Evolutionary conservation across 208 protist species (phyloP).

Genomic region (Plasmodiophora brassicae): DNA sequence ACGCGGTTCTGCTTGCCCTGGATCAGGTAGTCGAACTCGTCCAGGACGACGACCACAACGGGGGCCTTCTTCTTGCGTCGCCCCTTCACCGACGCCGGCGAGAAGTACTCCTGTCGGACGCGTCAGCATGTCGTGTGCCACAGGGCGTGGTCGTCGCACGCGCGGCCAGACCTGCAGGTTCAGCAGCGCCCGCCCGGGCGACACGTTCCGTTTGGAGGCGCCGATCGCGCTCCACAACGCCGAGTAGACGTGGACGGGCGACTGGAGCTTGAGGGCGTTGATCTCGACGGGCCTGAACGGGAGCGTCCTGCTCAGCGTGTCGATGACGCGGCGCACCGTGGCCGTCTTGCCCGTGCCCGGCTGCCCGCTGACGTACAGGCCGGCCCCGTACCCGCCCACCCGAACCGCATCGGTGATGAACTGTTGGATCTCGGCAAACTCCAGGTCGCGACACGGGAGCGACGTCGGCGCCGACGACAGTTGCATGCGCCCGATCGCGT

Average conservation of each 20-base stretch:
- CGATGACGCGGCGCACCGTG: not conserved
- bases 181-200: not conserved
- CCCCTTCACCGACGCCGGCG: not conserved
- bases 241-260: not conserved
- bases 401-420: not conserved
- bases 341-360: slow-evolving; percentile 40
- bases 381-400: not conserved
- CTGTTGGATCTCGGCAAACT: not conserved
- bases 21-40: slow-evolving; percentile 27
- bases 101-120: not conserved
- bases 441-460: not conserved
- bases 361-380: slow-evolving; percentile 10
- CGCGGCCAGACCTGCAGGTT: not conserved
- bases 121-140: not conserved
- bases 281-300: not conserved
- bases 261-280: slow-evolving; percentile 10
- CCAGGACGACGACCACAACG: not conserved
- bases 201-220: not conserved
- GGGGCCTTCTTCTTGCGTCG: not conserved
- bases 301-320: not conserved
- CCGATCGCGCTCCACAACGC: not conserved
- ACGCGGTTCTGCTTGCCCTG: not conserved
- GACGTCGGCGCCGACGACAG: not conserved
- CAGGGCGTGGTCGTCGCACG: not conserved
- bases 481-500: not conserved